phyloP scores from a whole-genome alignment of 2,329 filamentous ascomycete genomes.

The Colletotrichum sp. region DNA sequence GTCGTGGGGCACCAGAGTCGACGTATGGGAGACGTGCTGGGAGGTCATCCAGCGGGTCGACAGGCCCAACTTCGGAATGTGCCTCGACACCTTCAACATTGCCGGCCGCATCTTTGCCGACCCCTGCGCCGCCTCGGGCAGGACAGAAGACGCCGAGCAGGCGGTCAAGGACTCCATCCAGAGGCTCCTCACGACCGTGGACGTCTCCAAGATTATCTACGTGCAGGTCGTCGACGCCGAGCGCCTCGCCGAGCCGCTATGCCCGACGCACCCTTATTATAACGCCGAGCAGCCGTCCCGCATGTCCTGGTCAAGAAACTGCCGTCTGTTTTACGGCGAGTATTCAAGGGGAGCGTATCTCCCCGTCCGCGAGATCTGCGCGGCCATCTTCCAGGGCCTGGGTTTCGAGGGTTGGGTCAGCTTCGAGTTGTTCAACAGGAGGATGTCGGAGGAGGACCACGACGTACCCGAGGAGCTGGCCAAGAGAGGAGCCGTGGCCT shows the following conservation, averaged over 20 bases:
- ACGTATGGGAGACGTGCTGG: conserved; percentile 77
- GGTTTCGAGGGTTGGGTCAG: conserved; percentile 75
- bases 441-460: conserved; percentile 56
- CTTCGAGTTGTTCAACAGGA: conserved; percentile 72
- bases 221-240: conserved; percentile 81
- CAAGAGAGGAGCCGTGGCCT: conserved; percentile 59
- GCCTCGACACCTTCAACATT: conserved; percentile 82
- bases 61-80: conserved; percentile 75
- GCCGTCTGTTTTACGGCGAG: conserved; percentile 63
- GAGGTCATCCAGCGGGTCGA: conserved; percentile 69
- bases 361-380: conserved; percentile 65
- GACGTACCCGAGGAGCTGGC: conserved; percentile 64
- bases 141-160: conserved; percentile 58
- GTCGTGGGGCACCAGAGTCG: conserved; percentile 72
- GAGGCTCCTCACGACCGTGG: conserved; percentile 58
- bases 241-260: conserved; percentile 62
- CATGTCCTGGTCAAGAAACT: conserved; percentile 84
- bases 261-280: conserved; percentile 44
- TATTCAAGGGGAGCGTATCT: conserved; percentile 68
- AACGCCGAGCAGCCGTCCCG: conserved; percentile 42
- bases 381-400: conserved; percentile 66
- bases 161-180: conserved; percentile 60
- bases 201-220: conserved; percentile 73
- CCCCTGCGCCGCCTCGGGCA: conserved; percentile 53
- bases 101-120: conserved; percentile 75